Base-by-base conservation (phyloP, 2,329 filamentous ascomycete species). In the Didymella pomorum region DNA sequence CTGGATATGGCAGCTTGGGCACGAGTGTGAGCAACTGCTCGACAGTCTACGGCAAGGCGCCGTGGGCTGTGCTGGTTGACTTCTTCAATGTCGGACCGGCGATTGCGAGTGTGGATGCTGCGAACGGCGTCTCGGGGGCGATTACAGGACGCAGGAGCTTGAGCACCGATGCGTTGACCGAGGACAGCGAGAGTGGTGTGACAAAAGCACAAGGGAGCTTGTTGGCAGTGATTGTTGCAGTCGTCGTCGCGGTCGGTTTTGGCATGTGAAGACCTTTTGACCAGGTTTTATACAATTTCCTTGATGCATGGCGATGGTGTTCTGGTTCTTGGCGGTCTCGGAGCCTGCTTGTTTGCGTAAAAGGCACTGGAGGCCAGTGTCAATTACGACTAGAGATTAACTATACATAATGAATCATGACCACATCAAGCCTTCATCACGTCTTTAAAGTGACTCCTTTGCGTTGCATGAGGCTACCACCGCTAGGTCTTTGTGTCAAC, bases 1-100 rank as follows among this genome's bases (percentile, higher is more conserved):
- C 78, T 11, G 87, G 84, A 3, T 79, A 75, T 2, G 90, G 90
- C 8, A 81, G 80, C 43, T 70, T 86, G 31, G 82, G 82, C 7
- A 50, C 41, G 0, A 44, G 61, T 1, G 35, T 76, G 1, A 42
- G 31, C 2, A 55, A 62, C 2, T 78, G 84, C 85, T 31, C 72
- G 78, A 42, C 74, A 73, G 56, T 93, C 87, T 94, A 89, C 80
- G 57, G 83, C n/a, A 76, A 79, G 26, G 80, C 82, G 48, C 90
- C 91, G n/a, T 87, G 83, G 3, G 93, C 92, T 67, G 83, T 92
- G 20, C 82, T 95, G 10, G 90, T 94, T 1, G 91, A 96, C 76
- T 94, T 92, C 75, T 93, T 88, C 75, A 88, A 91, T 73, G 82
- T 87, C 58, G 91, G 89, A 0, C 86, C 89, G 0, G 85, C 89